Conservation (phyloP, 495 filamentous ascomycete species). For the Tetracladium marchalianum region DNA sequence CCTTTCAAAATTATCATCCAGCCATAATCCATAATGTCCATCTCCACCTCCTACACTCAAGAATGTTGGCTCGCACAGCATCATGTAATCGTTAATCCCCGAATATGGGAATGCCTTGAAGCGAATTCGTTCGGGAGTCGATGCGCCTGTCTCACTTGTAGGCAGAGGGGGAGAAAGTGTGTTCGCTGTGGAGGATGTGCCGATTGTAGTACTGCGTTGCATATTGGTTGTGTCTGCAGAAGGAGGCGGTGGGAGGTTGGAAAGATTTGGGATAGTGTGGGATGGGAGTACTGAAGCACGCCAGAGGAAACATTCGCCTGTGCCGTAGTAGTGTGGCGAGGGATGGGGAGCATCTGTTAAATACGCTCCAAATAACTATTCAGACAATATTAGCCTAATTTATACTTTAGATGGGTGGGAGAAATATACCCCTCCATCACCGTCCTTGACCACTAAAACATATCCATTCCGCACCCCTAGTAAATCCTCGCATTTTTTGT, state of each 20-base stretch:
- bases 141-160: slow-evolving; percentile 17
- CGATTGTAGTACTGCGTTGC: slow-evolving; percentile 39
- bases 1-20: slow-evolving; percentile 78
- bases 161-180: slow-evolving; percentile 23
- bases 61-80: slow-evolving; percentile 81
- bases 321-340: slow-evolving; percentile 80
- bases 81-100: slow-evolving; percentile 92
- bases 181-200: slow-evolving; percentile 18
- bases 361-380: slow-evolving; percentile 83
- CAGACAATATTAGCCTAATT: background rate
- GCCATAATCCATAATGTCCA: slow-evolving; percentile 86
- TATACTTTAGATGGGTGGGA: background rate
- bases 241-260: slow-evolving; percentile 41
- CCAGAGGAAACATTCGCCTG: slow-evolving; percentile 98
- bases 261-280: slow-evolving; percentile 54
- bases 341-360: slow-evolving; percentile 79
- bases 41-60: slow-evolving; percentile 77
- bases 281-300: slow-evolving; percentile 58
- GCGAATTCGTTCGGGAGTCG: slow-evolving; percentile 48
- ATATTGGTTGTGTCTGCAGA: slow-evolving; percentile 61
- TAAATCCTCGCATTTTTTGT: slow-evolving; percentile 57
- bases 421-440: slow-evolving; percentile 55
- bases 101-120: slow-evolving; percentile 98
- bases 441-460: slow-evolving; percentile 76
- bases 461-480: slow-evolving; percentile 69